Percentiles rank a stretch among this genome's conserved stretches.
phyloP scores from a whole-genome alignment of 768 basidiomycete genomes.

The Cystofilobasidium bisporidii region DNA sequence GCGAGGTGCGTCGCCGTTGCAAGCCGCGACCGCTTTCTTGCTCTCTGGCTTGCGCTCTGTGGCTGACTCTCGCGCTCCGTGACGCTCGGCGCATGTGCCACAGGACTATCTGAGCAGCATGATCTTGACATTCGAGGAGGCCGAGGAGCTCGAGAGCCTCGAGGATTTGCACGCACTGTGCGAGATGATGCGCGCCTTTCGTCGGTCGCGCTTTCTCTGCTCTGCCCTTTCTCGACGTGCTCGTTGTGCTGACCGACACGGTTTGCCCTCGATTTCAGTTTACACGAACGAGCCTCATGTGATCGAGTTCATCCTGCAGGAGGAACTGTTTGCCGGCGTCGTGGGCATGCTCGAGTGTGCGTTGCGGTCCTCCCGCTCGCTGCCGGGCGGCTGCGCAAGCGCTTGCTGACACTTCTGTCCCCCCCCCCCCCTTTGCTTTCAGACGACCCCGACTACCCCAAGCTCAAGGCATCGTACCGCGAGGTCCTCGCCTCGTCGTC shows the following conservation, averaged over 20 bases:
- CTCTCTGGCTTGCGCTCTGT: neutral
- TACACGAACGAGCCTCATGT: conserved; percentile 88
- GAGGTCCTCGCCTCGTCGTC: conserved; percentile 75
- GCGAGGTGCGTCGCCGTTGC: conserved; percentile 53
- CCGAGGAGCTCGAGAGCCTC: conserved; percentile 86
- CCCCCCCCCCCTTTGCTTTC: no score
- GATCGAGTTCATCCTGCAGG: conserved; percentile 89
- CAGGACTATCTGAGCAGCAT: conserved; percentile 82
- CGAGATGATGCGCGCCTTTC: conserved; percentile 84
- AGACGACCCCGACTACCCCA: conserved; percentile 97
- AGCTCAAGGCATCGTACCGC: conserved; percentile 93
- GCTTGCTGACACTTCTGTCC: no score
- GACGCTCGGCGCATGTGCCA: neutral
- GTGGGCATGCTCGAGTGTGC: conserved; percentile 94
- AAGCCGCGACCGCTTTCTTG: conserved; percentile 13
- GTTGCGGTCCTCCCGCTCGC: conserved; percentile 23
- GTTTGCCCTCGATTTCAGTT: conserved; percentile 52
- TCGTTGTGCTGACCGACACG: no score
- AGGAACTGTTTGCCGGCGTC: conserved; percentile 83
- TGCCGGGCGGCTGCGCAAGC: neutral
- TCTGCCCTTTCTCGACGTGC: neutral
- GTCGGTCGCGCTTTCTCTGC: conserved; percentile 47
- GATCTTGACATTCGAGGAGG: conserved; percentile 71
- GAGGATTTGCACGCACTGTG: conserved; percentile 84
- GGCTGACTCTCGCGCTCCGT: neutral